These are phyloP conservation scores for Heteromeles arbutifolia DNA, from an alignment of 306 rosid genomes.

Conservation along the genomic window DNA sequence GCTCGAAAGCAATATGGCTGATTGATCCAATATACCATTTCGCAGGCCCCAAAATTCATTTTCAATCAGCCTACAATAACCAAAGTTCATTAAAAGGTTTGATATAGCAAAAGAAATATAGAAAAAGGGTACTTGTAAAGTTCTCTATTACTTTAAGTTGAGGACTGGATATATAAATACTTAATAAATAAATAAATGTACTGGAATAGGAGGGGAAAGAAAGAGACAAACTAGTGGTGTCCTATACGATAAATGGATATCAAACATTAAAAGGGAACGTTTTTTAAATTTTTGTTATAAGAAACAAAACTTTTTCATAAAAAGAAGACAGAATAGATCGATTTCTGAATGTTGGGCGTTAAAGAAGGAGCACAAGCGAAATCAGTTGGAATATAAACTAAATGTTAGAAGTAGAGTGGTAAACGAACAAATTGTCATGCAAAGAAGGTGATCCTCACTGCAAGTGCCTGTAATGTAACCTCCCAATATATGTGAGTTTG, in stretches of 20 bases:
- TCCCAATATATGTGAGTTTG: not conserved
- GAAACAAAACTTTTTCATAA: not conserved
- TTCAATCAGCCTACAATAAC: slow-evolving; percentile 65
- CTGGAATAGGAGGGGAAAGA: not conserved
- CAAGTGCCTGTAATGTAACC: not conserved
- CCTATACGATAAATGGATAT: not conserved
- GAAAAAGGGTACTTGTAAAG: not conserved
- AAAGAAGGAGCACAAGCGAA: not conserved
- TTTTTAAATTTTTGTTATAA: not conserved
- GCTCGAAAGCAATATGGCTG: slow-evolving; percentile 88
- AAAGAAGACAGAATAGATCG: not conserved
- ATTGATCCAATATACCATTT: slow-evolving; percentile 96
- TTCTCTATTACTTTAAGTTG: not conserved
- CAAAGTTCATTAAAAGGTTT: not conserved
- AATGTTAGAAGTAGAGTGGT: not conserved
- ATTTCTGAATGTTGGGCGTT: not conserved
- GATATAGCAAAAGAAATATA: not conserved
- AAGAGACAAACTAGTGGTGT: not conserved
- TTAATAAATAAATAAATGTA: not conserved
- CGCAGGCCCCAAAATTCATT: slow-evolving; percentile 88
- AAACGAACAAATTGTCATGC: not conserved
- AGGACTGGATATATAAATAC: not conserved
- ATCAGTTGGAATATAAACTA: not conserved
- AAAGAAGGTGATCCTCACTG: not conserved
- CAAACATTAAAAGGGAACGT: not conserved